Evolutionary conservation across 2,329 filamentous ascomycete genomes (phyloP).

Genomic region (Neonectria punicea): DNA sequence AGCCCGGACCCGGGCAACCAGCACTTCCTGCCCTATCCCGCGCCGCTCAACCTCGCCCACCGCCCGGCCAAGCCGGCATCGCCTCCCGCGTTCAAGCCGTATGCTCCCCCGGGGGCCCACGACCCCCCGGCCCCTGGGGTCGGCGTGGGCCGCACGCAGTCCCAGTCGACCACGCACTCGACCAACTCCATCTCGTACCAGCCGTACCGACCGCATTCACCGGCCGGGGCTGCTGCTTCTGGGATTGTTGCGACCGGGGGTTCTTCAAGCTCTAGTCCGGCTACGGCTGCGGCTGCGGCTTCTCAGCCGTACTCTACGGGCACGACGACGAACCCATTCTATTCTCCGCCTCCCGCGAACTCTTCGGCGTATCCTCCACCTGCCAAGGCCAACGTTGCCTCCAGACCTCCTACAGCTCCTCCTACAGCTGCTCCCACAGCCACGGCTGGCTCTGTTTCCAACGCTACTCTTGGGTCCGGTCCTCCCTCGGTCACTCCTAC

Average conservation of each 20-base stretch:
- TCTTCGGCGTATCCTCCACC: conserved; percentile 9
- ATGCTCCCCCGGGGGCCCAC: conserved; percentile 39
- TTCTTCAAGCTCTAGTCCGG: conserved; percentile 20
- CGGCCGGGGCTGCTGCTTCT: conserved; percentile 13
- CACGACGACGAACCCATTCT: conserved; percentile 38
- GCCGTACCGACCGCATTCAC: conserved; percentile 43
- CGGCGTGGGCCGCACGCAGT: conserved; percentile 27
- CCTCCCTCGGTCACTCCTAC: neutral
- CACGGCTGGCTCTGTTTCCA: neutral
- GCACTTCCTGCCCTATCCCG: conserved; percentile 36
- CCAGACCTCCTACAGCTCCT: conserved; percentile 19
- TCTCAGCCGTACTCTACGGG: conserved; percentile 27
- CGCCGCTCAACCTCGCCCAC: conserved; percentile 43
- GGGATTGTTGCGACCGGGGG: conserved; percentile 3
- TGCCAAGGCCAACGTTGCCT: conserved; percentile 10
- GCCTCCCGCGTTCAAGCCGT: conserved; percentile 42
- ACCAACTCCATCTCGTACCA: conserved; percentile 40
- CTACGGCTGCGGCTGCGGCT: conserved; percentile 13
- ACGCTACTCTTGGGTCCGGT: neutral
- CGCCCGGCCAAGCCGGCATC: conserved; percentile 37
- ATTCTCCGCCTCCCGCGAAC: conserved; percentile 23
- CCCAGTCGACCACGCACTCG: conserved; percentile 39
- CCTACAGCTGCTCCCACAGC: neutral
- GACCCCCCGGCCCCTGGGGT: conserved; percentile 20
- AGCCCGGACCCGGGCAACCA: conserved; percentile 24